Evolutionary conservation across 2,329 filamentous ascomycete genomes (phyloP).

Genomic region (Fusarium sp.): DNA sequence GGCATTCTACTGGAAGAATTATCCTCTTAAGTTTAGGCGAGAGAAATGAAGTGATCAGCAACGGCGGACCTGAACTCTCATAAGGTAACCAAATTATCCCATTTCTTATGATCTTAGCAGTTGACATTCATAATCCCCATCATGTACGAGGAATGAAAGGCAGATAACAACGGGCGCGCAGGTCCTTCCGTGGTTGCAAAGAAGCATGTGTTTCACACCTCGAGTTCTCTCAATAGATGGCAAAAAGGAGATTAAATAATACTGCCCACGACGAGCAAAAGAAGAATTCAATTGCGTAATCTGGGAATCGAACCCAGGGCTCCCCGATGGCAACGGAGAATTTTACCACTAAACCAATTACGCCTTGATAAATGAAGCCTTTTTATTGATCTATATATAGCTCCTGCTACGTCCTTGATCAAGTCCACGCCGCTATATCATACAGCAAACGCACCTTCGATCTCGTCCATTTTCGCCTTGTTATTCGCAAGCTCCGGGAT

Average conservation of each 20-base stretch:
- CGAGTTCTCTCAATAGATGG: not conserved
- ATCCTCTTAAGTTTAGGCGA: not conserved
- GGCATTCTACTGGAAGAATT: not conserved
- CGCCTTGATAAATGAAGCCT: not conserved
- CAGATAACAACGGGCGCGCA: not conserved
- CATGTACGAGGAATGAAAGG: not conserved
- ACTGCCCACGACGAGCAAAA: not conserved
- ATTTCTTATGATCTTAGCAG: not conserved
- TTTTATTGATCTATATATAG: rapidly evolving
- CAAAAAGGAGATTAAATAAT: not conserved
- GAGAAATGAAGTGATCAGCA: not conserved
- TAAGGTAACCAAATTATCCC: not conserved
- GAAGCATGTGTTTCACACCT: not conserved
- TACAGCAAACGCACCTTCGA: not conserved
- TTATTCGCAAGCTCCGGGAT: not conserved
- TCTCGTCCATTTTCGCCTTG: too few relatives aligned
- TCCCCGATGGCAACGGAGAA: constrained; percentile 37
- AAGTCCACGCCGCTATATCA: not conserved
- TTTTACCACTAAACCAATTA: constrained; percentile 31
- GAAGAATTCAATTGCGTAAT: constrained; percentile 6
- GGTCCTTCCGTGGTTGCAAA: too few relatives aligned
- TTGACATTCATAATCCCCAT: not conserved
- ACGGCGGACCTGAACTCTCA: not conserved
- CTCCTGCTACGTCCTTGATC: rapidly evolving
- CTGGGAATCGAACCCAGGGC: constrained; percentile 33